phyloP scores from a whole-genome alignment of 1,139 yeast species.

The Suhomyces terraborum region DNA sequence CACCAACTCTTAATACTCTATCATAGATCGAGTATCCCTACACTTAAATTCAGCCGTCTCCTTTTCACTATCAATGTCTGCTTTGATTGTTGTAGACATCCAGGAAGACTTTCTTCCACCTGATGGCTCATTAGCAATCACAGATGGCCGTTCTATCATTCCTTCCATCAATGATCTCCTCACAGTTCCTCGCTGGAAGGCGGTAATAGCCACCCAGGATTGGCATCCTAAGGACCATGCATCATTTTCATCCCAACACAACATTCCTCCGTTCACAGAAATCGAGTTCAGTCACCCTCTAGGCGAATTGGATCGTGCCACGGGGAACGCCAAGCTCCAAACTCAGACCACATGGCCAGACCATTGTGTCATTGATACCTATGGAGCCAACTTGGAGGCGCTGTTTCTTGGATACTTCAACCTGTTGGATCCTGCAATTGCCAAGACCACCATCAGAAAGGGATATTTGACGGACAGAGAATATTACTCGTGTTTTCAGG shows the following conservation, averaged over 20 bases:
- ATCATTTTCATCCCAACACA: slow-evolving; percentile 77
- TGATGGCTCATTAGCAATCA: slow-evolving; percentile 73
- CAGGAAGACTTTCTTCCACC: slow-evolving; percentile 87
- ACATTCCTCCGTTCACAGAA: slow-evolving; percentile 53
- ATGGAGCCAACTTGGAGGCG: slow-evolving; percentile 66
- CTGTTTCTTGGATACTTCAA: slow-evolving; percentile 35
- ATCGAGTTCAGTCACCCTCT: slow-evolving; percentile 56
- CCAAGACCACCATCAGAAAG: slow-evolving; percentile 56
- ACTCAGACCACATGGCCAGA: slow-evolving; percentile 79
- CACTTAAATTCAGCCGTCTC: slow-evolving; percentile 2
- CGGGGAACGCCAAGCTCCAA: slow-evolving; percentile 26
- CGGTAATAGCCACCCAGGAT: slow-evolving; percentile 75
- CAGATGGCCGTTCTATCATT: slow-evolving; percentile 62
- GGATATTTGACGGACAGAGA: slow-evolving; percentile 75
- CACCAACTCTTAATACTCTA: neutral
- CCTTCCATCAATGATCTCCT: slow-evolving; percentile 49
- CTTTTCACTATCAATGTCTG: slow-evolving; percentile 25
- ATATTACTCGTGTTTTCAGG: slow-evolving; percentile 87
- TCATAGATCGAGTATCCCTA: neutral
- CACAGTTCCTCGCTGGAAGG: slow-evolving; percentile 53
- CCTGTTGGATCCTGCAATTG: slow-evolving; percentile 23
- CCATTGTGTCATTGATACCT: slow-evolving; percentile 75
- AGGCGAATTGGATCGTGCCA: slow-evolving; percentile 29
- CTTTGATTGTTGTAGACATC: slow-evolving; percentile 73
- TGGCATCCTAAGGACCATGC: slow-evolving; percentile 84